Evolutionary conservation across 768 basidiomycete genomes (phyloP), one percentile per base, ranked within the genome.

Genomic region (Boletus rex-veris): DNA sequence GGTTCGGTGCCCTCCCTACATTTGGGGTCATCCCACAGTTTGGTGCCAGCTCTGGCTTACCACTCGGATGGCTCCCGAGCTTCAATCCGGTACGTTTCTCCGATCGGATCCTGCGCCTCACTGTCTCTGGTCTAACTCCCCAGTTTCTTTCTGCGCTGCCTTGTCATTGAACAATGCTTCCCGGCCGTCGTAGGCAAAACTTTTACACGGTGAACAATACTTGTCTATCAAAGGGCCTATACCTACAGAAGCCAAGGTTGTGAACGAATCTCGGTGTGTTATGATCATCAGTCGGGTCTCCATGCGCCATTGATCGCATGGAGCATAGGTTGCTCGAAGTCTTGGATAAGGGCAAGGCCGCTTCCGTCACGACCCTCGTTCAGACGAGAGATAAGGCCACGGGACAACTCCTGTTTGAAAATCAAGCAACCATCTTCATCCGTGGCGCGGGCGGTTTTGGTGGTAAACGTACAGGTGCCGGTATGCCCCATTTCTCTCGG

Each of bases 141-240:
- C 30, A 15, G 6, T 50, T 16, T 36, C 46, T 43, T 18, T 40
- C 55, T 58, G 7, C 14, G 30, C 33, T 41, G 21, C 8, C 26
- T 18, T 33, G 42, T 30, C 15, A 38, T 48, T 53, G 38, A 54
- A 26, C 54, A 43, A 19, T 26, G 28, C 33, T 41, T 16, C 7
- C 7, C 15, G 37, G 11, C 7, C 14, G 12, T 40, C 45, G 3
- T 56, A 93, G 92, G 92, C 94, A 44, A 98, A 92, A 73, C 77
- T 99, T n/a, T 80, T 99, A 16, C 97, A 99, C 67, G 97, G 97
- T 42, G 97, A 99, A 67, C 97, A 98, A 64, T 98, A 92, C 71
- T 74, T 99, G 61, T 80, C 83, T 55, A 91, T 99, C 69, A 87
- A 89, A 63, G 84, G 75, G 2, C 85, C 89, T 0, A 90, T 98